phyloP scores from a whole-genome alignment of 257 asterid species.

The Solanum piurae region DNA sequence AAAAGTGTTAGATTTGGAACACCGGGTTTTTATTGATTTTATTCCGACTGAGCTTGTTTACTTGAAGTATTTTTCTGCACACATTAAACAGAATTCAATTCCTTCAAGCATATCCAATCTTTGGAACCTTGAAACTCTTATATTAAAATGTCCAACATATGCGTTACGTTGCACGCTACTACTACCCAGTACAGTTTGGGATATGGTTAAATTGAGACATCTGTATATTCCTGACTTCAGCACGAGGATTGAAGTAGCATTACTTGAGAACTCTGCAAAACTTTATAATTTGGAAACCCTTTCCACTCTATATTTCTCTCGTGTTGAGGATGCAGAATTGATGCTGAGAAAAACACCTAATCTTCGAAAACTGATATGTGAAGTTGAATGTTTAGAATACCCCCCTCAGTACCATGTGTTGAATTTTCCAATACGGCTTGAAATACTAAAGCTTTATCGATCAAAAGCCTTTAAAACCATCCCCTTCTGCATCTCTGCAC shows the following conservation, averaged over 20 bases:
- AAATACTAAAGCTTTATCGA: too few relatives aligned
- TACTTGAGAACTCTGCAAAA: background rate
- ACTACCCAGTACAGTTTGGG: background rate
- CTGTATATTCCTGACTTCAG: background rate
- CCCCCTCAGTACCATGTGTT: too few relatives aligned
- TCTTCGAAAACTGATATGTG: background rate
- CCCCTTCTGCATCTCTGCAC: too few relatives aligned
- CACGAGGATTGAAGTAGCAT: background rate
- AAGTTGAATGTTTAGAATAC: background rate
- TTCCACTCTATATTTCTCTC: background rate
- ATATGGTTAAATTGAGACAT: conserved; percentile 3
- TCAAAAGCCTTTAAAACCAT: too few relatives aligned
- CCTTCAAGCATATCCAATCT: background rate
- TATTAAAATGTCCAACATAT: background rate
- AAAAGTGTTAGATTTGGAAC: conserved; percentile 3
- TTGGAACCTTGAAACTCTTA: background rate
- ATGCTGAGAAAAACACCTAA: background rate
- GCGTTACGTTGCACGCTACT: too few relatives aligned
- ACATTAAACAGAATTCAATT: background rate
- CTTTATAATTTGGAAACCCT: background rate
- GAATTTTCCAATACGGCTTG: too few relatives aligned
- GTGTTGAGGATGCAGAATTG: background rate
- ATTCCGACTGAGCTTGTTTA: background rate
- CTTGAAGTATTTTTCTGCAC: conserved; percentile 5
- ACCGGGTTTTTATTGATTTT: background rate